phyloP scores from a whole-genome alignment of 176 grass and related monocot species.

The Coix lacrymajobi region DNA sequence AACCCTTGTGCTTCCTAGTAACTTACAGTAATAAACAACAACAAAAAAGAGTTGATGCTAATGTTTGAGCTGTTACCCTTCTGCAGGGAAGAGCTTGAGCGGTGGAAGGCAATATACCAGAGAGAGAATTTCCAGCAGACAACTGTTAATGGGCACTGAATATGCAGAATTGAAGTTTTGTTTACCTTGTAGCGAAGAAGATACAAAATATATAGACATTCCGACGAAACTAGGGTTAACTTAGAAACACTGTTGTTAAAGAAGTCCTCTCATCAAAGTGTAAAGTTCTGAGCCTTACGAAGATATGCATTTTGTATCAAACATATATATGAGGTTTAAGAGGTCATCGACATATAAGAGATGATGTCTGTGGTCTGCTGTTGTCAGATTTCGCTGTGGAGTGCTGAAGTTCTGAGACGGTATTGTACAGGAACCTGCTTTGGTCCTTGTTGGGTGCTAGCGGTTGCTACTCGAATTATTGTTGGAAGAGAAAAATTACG shows the following conservation, averaged over 20 bases:
- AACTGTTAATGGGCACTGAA: constrained; percentile 48
- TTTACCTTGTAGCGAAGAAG: constrained; percentile 23
- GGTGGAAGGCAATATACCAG: constrained; percentile 74
- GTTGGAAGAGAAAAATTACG: not conserved
- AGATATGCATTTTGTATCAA: constrained; percentile 18
- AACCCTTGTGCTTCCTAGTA: not conserved
- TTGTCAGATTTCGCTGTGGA: constrained; percentile 9
- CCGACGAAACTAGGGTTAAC: constrained; percentile 32
- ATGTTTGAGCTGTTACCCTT: constrained; percentile 12
- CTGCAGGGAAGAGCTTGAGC: constrained; percentile 84
- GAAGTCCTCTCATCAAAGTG: constrained; percentile 10
- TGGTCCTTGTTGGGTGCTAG: not conserved
- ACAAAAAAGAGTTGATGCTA: not conserved
- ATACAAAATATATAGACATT: constrained; percentile 25
- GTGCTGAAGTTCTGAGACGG: not conserved
- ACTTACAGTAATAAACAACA: too few species aligned
- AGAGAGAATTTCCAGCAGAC: constrained; percentile 64
- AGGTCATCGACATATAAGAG: constrained; percentile 1
- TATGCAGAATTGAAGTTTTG: constrained; percentile 27
- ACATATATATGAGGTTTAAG: constrained; percentile 2
- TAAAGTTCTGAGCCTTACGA: constrained; percentile 25
- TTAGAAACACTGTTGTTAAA: constrained; percentile 29
- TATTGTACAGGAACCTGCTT: not conserved
- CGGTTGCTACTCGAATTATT: not conserved
- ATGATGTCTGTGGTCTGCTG: not conserved